phyloP scores from a whole-genome alignment of 2,329 filamentous ascomycete genomes.

The Hymenoscyphus fraxineus region DNA sequence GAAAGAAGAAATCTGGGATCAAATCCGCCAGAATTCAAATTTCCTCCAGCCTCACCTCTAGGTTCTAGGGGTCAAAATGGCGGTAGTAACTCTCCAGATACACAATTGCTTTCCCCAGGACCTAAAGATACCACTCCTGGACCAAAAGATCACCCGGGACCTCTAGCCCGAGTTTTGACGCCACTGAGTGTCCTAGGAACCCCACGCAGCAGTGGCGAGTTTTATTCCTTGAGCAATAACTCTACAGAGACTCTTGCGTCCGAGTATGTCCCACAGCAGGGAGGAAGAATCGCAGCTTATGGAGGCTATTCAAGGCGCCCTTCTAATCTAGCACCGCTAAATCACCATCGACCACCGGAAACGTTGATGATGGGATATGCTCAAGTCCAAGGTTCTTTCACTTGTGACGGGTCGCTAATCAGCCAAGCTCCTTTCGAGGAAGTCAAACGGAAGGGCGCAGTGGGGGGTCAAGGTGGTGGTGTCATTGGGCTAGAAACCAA shows the following conservation, averaged over 20 bases:
- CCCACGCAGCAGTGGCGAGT: conserved; percentile 86
- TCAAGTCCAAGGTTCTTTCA: conserved; percentile 89
- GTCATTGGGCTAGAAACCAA: conserved; percentile 73
- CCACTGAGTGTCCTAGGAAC: conserved; percentile 74
- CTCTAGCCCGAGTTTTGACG: conserved; percentile 66
- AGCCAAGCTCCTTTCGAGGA: conserved; percentile 90
- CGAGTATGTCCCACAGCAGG: conserved; percentile 66
- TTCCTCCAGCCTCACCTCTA: conserved; percentile 41
- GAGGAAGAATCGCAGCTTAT: conserved; percentile 43
- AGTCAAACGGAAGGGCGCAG: conserved; percentile 89
- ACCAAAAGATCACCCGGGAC: conserved; percentile 57
- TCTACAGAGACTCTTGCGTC: conserved; percentile 91
- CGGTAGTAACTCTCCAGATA: conserved; percentile 16
- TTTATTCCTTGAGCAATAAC: conserved; percentile 92
- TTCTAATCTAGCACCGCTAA: conserved; percentile 41
- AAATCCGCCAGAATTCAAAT: conserved; percentile 51
- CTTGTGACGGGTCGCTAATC: conserved; percentile 83
- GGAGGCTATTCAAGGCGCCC: conserved; percentile 38
- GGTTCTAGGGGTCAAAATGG: conserved; percentile 13
- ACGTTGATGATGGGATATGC: conserved; percentile 97
- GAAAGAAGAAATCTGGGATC: conserved; percentile 33
- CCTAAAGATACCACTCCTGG: conserved; percentile 39
- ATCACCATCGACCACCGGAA: conserved; percentile 58
- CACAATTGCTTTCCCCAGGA: conserved; percentile 29
- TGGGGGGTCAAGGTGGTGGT: conserved; percentile 81